Evolutionary conservation across 257 asterid species (phyloP).

Genomic region (Eustoma russellianum): DNA sequence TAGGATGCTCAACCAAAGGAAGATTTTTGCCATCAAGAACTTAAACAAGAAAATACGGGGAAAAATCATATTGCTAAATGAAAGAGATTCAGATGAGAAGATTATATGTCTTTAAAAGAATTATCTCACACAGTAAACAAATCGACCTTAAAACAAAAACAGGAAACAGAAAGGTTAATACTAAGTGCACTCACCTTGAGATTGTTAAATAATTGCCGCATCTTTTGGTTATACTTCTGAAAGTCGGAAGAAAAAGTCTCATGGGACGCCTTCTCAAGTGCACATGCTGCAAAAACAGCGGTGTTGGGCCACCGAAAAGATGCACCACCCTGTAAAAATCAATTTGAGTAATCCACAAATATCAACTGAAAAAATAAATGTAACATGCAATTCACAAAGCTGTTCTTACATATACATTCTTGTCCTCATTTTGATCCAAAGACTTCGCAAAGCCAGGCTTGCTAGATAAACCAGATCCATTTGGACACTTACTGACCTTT

Average conservation of each 20-base stretch:
- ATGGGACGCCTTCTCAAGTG: conserved; percentile 72
- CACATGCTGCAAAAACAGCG: conserved; percentile 47
- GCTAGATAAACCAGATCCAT: conserved; percentile 14
- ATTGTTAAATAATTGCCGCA: conserved; percentile 58
- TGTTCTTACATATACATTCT: conserved; percentile 26
- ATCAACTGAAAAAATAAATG: background rate
- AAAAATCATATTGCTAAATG: background rate
- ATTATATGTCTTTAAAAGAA: background rate
- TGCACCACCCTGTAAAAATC: conserved; percentile 24
- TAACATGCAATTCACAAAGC: background rate
- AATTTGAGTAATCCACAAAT: background rate
- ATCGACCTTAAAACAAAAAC: background rate
- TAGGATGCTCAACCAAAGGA: background rate
- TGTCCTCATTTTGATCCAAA: conserved; percentile 27
- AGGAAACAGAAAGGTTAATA: conserved; percentile 1
- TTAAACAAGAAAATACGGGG: background rate
- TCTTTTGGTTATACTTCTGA: conserved; percentile 71
- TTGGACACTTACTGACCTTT: conserved; percentile 23
- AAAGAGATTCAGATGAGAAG: background rate
- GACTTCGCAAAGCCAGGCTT: conserved; percentile 15
- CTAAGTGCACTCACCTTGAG: conserved; percentile 42
- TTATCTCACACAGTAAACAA: background rate
- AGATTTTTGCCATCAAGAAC: background rate
- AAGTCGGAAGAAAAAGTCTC: conserved; percentile 44
- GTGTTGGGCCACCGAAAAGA: conserved; percentile 58